A percentile compares a stretch with the other conserved stretches of the same genome.
These are phyloP conservation scores for Cryphonectria nitschkei DNA, from an alignment of 2,329 filamentous ascomycete species.

Conservation along the genomic window DNA sequence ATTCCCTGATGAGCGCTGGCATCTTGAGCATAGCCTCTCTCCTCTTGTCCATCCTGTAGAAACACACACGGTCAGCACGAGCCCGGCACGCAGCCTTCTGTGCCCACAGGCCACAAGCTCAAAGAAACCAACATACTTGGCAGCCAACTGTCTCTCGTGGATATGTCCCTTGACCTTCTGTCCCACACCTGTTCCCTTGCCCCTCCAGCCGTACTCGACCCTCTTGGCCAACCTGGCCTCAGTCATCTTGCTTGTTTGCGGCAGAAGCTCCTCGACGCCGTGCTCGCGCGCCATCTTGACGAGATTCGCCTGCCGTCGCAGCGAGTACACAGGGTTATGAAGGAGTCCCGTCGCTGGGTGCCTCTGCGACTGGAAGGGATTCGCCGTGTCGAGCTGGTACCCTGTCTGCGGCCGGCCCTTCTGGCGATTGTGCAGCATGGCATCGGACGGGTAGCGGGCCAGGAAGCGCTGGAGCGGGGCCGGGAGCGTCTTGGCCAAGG, in stretches of 20 bases:
- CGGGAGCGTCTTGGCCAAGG: slow-evolving; percentile 74
- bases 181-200: slow-evolving; percentile 91
- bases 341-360: slow-evolving; percentile 80
- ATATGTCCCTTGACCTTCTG: slow-evolving; percentile 94
- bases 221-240: slow-evolving; percentile 71
- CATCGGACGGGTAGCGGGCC: slow-evolving; percentile 79
- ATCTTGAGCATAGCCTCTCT: slow-evolving; percentile 93
- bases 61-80: slow-evolving; percentile 38
- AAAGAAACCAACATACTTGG: slow-evolving; percentile 58
- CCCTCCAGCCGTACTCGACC: slow-evolving; percentile 77
- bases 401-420: slow-evolving; percentile 43
- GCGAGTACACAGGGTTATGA: slow-evolving; percentile 81
- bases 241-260: slow-evolving; percentile 75
- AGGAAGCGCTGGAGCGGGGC: slow-evolving; percentile 83
- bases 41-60: slow-evolving; percentile 76
- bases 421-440: slow-evolving; percentile 53
- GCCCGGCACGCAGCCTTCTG: slow-evolving; percentile 6
- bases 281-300: slow-evolving; percentile 81
- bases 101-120: neutral
- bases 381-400: slow-evolving; percentile 63
- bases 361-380: slow-evolving; percentile 82
- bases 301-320: slow-evolving; percentile 87
- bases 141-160: slow-evolving; percentile 85
- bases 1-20: slow-evolving; percentile 87
- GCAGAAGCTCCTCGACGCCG: slow-evolving; percentile 80